phyloP scores from a whole-genome alignment of 2,329 filamentous ascomycete species.

The Rutstroemia sp. region DNA sequence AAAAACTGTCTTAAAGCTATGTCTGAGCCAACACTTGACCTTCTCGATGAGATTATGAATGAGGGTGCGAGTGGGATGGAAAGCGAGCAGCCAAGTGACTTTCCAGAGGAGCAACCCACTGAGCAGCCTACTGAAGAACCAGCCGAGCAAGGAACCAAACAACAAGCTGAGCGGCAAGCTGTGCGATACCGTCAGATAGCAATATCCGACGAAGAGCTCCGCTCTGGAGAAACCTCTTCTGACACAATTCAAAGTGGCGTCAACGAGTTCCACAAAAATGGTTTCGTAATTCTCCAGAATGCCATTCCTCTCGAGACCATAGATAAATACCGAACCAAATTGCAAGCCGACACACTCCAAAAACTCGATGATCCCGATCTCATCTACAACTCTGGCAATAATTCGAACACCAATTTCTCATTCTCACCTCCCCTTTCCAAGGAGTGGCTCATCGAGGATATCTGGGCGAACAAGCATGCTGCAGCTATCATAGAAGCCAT shows the following conservation, averaged over 20 bases:
- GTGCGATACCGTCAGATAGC: background rate
- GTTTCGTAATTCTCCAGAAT: conserved; percentile 5
- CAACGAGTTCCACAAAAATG: conserved; percentile 3
- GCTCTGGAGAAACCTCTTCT: background rate
- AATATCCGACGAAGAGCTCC: conserved; percentile 2
- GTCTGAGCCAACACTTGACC: no score
- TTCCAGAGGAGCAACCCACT: no score
- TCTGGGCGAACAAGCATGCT: conserved; percentile 33
- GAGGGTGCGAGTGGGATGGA: no score
- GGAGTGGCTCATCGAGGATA: conserved; percentile 31
- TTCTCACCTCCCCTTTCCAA: conserved; percentile 32
- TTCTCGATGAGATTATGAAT: no score
- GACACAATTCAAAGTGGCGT: conserved; percentile 5
- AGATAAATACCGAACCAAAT: conserved; percentile 1
- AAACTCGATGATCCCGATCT: conserved; percentile 1
- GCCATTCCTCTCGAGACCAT: conserved; percentile 1
- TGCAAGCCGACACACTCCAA: background rate
- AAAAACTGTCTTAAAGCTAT: no score
- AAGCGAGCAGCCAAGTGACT: no score
- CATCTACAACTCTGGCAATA: conserved; percentile 27
- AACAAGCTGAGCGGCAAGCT: background rate
- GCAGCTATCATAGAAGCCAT: conserved; percentile 27
- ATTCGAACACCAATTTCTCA: conserved; percentile 42
- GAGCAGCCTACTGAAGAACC: no score
- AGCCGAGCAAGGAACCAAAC: no score